Evolutionary conservation across 192 early-diverging fungal species (phyloP).

Genomic region (Coemansia sp.): DNA sequence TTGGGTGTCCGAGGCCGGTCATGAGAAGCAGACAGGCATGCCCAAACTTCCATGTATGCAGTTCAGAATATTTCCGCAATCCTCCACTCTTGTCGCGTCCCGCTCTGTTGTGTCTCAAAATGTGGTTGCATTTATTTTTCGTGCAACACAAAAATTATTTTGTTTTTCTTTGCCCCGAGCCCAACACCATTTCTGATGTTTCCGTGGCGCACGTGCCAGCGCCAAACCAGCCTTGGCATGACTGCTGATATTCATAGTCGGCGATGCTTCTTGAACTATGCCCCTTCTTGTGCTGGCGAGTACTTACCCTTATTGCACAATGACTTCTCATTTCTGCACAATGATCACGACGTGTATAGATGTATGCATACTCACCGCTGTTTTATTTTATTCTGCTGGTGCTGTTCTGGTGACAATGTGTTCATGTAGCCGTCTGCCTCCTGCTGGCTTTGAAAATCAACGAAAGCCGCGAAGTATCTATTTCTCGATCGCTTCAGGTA

Average conservation of each 20-base stretch:
- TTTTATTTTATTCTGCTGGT: not conserved
- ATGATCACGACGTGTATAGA: not conserved
- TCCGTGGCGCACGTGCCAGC: not conserved
- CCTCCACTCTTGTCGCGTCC: too few species aligned
- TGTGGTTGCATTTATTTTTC: not conserved
- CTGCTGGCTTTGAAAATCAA: slow-evolving; percentile 50
- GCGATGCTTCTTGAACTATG: too few species aligned
- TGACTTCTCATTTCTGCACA: slow-evolving; percentile 7
- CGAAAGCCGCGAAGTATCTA: slow-evolving; percentile 43
- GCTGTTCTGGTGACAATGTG: not conserved
- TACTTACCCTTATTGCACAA: not conserved
- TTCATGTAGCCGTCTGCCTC: slow-evolving; percentile 39
- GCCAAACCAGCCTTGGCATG: not conserved
- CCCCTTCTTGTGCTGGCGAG: not conserved
- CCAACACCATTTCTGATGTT: not conserved
- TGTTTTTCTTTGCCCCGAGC: not conserved
- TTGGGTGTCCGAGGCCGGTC: not conserved
- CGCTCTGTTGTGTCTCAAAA: not conserved
- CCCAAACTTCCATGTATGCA: slow-evolving; percentile 13
- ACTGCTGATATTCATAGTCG: too few species aligned
- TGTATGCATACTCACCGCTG: not conserved
- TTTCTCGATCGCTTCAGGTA: slow-evolving; percentile 52
- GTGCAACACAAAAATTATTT: not conserved
- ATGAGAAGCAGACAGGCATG: not conserved
- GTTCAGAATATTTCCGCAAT: not conserved